Conservation (phyloP, 2,329 filamentous ascomycete species). For the Arthrobotrys megalospora region DNA sequence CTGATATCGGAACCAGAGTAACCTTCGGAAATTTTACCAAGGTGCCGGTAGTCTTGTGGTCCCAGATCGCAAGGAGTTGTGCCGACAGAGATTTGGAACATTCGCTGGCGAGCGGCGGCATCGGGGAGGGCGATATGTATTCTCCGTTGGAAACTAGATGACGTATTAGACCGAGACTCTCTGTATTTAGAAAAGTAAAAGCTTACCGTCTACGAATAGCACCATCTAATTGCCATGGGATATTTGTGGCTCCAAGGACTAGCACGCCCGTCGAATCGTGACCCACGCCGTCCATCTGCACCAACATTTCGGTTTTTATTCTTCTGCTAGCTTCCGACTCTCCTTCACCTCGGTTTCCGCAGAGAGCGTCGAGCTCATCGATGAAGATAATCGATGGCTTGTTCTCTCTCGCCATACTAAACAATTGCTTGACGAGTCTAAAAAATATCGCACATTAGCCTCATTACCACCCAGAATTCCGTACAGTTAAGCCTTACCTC, state of each 20-base stretch:
- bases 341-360: slow-evolving; percentile 91
- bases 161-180: slow-evolving; percentile 21
- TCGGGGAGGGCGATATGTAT: slow-evolving; percentile 97
- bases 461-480: neutral
- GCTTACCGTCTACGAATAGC: slow-evolving; percentile 84
- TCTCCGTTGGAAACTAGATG: slow-evolving; percentile 81
- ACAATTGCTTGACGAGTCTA: slow-evolving; percentile 94
- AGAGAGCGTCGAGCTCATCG: slow-evolving; percentile 96
- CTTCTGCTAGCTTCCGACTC: slow-evolving; percentile 97
- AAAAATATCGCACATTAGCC: neutral
- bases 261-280: slow-evolving; percentile 94
- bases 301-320: slow-evolving; percentile 98
- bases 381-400: slow-evolving; percentile 99
- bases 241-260: slow-evolving; percentile 96
- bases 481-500: slow-evolving; percentile 74
- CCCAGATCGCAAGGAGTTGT: slow-evolving; percentile 89
- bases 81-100: slow-evolving; percentile 97
- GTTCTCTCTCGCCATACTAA: slow-evolving; percentile 98
- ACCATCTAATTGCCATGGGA: slow-evolving; percentile 97
- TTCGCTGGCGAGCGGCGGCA: slow-evolving; percentile 85
- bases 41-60: slow-evolving; percentile 81
- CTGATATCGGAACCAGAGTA: slow-evolving; percentile 97
- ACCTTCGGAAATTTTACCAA: slow-evolving; percentile 88
- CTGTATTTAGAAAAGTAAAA: neutral
- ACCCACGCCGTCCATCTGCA: slow-evolving; percentile 99